Base-by-base conservation (phyloP, 2,329 filamentous ascomycete genomes). In the Stemphylium beticola region DNA sequence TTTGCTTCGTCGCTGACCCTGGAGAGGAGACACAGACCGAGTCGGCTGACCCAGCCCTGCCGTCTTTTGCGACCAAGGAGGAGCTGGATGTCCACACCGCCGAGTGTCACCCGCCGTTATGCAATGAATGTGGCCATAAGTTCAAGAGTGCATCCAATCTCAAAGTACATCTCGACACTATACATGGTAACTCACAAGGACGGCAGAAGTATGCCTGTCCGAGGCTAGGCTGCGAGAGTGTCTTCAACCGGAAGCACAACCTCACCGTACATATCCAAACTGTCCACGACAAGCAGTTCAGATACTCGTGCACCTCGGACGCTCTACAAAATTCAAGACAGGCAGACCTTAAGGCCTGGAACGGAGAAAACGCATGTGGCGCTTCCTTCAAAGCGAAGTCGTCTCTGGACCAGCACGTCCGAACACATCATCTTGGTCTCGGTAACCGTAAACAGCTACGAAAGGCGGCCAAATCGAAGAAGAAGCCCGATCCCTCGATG, bases 231-330 rank as follows among this genome's bases (percentile, higher is more conserved):
- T 97, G 93, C 73, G 81, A 78, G 50, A 91, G 90, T 68, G 85
- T 81, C 49, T 97, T 97, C 75, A 93, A 91, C 15, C 90, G 89
- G 69, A 86, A 85, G 57, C 88, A 89, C n/a, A 97, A 96, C 66
- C 81, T 96, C 46, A 90, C 88, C 14, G 85, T 87, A 0, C 93
- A 98, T 70, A 81, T 93, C 49, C 87, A 88, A 53, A 87, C 85
- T 10, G 87, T 88, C 0, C 93, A 97, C 70, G 83, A 92, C 61
- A 88, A 91, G 15, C 79, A 87, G 61, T 82, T 80, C 55, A 86
- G 87, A 9, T 97, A 91, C 68, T 80, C 91, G n/a, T 97, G 93
- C 68, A 91, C 91, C 14, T 77, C 87, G 42, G 83, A 86, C 10
- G 85, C 89, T 62, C 77, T 92, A 1, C 79, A 77, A 8, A 72